Conservation (phyloP, 257 asterid species). For the Solanum ossicruentum region DNA sequence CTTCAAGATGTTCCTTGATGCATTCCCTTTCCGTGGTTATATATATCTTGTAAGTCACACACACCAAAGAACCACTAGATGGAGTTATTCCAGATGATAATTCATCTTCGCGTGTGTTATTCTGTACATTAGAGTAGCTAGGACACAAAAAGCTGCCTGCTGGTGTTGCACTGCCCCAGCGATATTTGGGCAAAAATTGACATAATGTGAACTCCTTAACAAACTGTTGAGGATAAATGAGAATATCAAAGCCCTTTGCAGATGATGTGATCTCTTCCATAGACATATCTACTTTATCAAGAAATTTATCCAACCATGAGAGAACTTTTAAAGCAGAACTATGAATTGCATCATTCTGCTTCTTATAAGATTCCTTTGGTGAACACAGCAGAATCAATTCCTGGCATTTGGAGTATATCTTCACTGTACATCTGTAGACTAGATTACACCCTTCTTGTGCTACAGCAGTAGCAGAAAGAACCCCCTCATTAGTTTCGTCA, state of each 20-base stretch:
- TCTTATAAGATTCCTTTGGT: constrained; percentile 56
- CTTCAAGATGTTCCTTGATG: constrained; percentile 58
- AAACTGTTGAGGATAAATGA: constrained; percentile 29
- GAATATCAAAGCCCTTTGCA: constrained; percentile 44
- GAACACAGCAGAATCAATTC: constrained; percentile 52
- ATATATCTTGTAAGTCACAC: constrained; percentile 46
- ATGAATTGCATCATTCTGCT: constrained; percentile 59
- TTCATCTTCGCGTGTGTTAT: constrained; percentile 8
- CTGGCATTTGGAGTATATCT: constrained; percentile 44
- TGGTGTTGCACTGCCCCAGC: constrained; percentile 6
- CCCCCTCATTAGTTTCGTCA: constrained; percentile 19
- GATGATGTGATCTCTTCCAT: constrained; percentile 27
- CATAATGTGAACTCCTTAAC: constrained; percentile 35
- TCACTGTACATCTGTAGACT: constrained; percentile 45
- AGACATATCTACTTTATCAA: constrained; percentile 32
- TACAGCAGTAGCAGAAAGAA: constrained; percentile 8
- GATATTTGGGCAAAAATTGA: constrained; percentile 29
- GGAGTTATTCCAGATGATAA: constrained; percentile 35
- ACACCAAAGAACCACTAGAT: constrained; percentile 56
- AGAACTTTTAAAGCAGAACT: constrained; percentile 60
- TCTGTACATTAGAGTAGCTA: constrained; percentile 3
- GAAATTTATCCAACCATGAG: constrained; percentile 49
- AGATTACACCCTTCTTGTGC: constrained; percentile 17
- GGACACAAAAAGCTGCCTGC: not conserved
- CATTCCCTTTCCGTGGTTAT: constrained; percentile 34